Evolutionary conservation across 371 early-diverging fungal genomes (phyloP).

Genomic region (Amoeboradix gromovi): DNA sequence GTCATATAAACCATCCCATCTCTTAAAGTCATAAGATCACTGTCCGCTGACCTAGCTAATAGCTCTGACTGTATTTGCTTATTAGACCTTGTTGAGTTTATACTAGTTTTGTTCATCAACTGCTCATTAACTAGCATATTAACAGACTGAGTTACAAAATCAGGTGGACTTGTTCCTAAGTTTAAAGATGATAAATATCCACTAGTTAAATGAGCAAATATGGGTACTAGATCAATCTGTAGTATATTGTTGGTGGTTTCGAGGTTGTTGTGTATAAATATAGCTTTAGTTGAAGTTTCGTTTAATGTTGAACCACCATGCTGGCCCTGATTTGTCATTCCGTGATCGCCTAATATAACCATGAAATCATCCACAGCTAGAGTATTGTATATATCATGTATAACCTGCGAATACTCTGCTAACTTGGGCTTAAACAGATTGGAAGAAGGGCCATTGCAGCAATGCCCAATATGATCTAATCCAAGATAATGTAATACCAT

Average conservation of each 20-base stretch:
- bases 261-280: conserved; percentile 6
- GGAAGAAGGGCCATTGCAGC: conserved; percentile 9
- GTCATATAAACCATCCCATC: not conserved
- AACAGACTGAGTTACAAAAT: not conserved
- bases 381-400: conserved; percentile 7
- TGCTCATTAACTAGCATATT: not conserved
- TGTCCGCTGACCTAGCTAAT: not conserved
- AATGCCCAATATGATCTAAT: conserved; percentile 12
- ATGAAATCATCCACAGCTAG: conserved; percentile 9
- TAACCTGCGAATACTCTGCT: conserved; percentile 5
- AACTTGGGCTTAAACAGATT: conserved; percentile 3
- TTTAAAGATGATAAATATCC: not conserved
- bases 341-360: conserved; percentile 14
- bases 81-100: not conserved
- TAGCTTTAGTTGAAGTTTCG: conserved; percentile 9
- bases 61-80: not conserved
- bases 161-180: not conserved
- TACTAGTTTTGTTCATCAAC: not conserved
- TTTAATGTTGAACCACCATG: conserved; percentile 10
- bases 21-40: not conserved
- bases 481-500: conserved; percentile 3
- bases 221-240: not conserved
- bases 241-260: not conserved
- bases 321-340: conserved; percentile 12
- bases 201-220: not conserved